Evolutionary conservation across 2,329 filamentous ascomycete species (phyloP), one percentile per base, ranked within the genome.

Genomic region (Microsporum audouinii): DNA sequence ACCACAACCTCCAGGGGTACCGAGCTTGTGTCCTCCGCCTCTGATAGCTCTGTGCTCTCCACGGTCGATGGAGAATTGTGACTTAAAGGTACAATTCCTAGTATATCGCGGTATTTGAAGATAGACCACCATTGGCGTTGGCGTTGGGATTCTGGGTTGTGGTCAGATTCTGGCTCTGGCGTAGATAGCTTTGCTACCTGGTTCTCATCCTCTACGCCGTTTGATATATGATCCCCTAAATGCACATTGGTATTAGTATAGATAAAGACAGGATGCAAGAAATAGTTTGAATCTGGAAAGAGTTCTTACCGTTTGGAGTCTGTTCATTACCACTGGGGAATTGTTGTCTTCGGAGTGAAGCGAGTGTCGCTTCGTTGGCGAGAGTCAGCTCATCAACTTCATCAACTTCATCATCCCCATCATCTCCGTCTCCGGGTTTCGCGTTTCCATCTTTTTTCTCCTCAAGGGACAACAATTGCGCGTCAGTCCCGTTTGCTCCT

Each of bases 51-150:
- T 38, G 45, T 36, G 41, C 39, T 41, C 36, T 57, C 23, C 36
- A 57, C 55, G 1, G 12, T 43, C 17, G 17, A 39, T n/a, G 39
- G 33, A 23, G 58, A 60, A 39, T 55, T 56, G 17, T 60, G 36
- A 39, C 51, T 78, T 36, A 87, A 73, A 17, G 82, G 80, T 23
- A 84, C 79, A 51, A 87, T 80, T 3, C 91, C 94, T 63, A 99
- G 79, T 67, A 99, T 91, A n/a, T 91, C 89, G 62, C 91, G 83
- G 75, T 97, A 99, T 74, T 95, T 95, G 79, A 88, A 91, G 3
- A 91, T 95, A 71, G 86, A 84, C 89, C 91, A 97, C 76, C 74
- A 73, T 27, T 70, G 67, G 58, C 74, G 69, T 55, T 67, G 59
- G 33, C 68, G 59, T 14, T 23, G 17, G 17, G 39, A 43, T 23